These are phyloP conservation scores for Porphyrellus cyaneotinctus DNA, from an alignment of 768 basidiomycete species.

Conservation along the genomic window DNA sequence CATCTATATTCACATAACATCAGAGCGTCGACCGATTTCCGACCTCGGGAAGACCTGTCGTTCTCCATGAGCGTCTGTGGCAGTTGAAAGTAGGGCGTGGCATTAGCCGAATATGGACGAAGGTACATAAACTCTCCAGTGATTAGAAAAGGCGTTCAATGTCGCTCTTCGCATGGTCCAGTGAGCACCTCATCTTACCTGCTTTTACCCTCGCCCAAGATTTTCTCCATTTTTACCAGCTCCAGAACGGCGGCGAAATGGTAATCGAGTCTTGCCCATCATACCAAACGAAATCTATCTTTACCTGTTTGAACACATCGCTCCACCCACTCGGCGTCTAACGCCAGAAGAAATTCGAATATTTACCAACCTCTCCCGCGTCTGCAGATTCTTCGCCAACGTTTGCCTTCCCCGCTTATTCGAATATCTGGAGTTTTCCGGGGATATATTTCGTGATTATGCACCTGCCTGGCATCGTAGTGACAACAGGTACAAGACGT, in stretches of 20 bases:
- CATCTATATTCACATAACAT: too few species aligned
- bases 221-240: slow-evolving; percentile 16
- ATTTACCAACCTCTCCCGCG: slow-evolving; percentile 32
- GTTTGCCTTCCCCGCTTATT: slow-evolving; percentile 40
- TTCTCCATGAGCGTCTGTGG: too few species aligned
- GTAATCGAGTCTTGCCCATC: slow-evolving; percentile 16
- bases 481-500: not conserved
- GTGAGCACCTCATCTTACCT: not conserved
- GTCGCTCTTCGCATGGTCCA: not conserved
- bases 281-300: slow-evolving; percentile 44
- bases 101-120: too few species aligned
- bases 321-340: slow-evolving; percentile 13
- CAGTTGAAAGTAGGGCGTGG: too few species aligned
- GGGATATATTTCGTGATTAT: slow-evolving; percentile 16
- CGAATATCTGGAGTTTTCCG: slow-evolving; percentile 24
- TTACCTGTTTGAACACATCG: slow-evolving; percentile 35
- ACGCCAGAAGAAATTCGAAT: slow-evolving; percentile 7
- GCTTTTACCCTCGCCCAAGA: not conserved
- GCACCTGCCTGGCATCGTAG: not conserved
- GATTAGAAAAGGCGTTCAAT: not conserved
- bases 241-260: slow-evolving; percentile 21
- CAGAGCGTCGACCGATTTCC: too few species aligned
- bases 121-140: too few species aligned
- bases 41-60: too few species aligned
- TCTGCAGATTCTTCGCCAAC: slow-evolving; percentile 43